Base-by-base conservation (phyloP, 768 basidiomycete genomes). In the Rhizopogon sp. region DNA sequence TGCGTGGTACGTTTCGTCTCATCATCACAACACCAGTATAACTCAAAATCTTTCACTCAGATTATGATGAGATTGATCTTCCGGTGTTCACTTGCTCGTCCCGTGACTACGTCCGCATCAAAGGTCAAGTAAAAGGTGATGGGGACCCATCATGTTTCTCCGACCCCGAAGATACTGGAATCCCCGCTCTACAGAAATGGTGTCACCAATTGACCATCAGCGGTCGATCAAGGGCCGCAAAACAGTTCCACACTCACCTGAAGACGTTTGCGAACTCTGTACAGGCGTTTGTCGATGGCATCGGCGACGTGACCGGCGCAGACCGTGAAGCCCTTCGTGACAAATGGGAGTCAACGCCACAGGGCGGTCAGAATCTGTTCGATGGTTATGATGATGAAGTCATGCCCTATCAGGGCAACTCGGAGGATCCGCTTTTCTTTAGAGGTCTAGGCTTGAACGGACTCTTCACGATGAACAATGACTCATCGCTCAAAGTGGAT, bases 61-160 rank as follows among this genome's bases (percentile, higher is more conserved):
- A 85, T 61, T 85, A 85, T 58, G 74, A 76, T 29, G 74, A 72
- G 1, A 84, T 85, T 52, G 73, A 84, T 56, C 75, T 86, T 4
- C 84, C 84, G 2, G 82, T 83, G 10, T 85, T 85, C 65, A 82
- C 81, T 16, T 77, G 75, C 54, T 85, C 83, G 1, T 76, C 80
- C 40, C 75, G 83, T 16, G 83, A 86, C 63, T 85, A 86, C 58
- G 74, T 83, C 16, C 71, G 83, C 41, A 63, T 84, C 22, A 82
- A 75, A 42, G 82, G 77, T 13, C 81, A 84, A 70, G 77, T 82
- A 28, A 78, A 78, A 61, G 83, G 83, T 28, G 83, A 86, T 53
- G 83, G 83, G 13, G 77, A 77, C 22, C 75, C 82, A 1, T 65
- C 76, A 0, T 83, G 81, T 60, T 84, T 83, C 67, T 72, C 76